These are phyloP conservation scores for Talaromyces sp. DNA, from an alignment of 2,329 filamentous ascomycete genomes.

Conservation along the genomic window DNA sequence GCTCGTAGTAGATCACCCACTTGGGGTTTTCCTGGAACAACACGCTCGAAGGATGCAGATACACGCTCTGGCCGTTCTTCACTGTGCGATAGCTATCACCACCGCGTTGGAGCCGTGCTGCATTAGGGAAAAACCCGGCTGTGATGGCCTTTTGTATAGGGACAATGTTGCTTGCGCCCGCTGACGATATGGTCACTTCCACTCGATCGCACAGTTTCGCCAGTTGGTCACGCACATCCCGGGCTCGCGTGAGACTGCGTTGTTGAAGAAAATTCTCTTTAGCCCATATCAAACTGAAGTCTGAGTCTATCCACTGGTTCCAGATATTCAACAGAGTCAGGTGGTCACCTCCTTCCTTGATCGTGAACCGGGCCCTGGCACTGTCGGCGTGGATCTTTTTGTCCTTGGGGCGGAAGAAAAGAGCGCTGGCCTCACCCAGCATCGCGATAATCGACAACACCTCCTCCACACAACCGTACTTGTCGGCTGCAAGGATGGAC, in stretches of 20 bases:
- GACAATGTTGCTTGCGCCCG: conserved; percentile 63
- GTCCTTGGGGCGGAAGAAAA: conserved; percentile 94
- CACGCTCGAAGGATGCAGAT: conserved; percentile 83
- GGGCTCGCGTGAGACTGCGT: conserved; percentile 76
- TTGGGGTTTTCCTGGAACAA: conserved; percentile 74
- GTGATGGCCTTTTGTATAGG: conserved; percentile 85
- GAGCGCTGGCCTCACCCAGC: conserved; percentile 77
- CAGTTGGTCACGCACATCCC: conserved; percentile 89
- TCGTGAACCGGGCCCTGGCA: conserved; percentile 78
- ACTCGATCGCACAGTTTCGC: conserved; percentile 89
- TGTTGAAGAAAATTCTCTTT: conserved; percentile 93
- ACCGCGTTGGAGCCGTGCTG: conserved; percentile 72
- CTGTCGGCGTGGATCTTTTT: conserved; percentile 96
- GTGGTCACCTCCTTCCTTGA: conserved; percentile 88
- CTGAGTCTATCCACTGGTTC: conserved; percentile 90
- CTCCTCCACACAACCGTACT: conserved; percentile 89
- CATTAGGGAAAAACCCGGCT: conserved; percentile 91
- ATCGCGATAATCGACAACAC: conserved; percentile 90
- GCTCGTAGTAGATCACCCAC: conserved; percentile 78
- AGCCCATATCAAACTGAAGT: conserved; percentile 82
- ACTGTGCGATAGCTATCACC: conserved; percentile 87
- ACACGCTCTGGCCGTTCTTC: conserved; percentile 82
- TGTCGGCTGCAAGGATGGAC: conserved; percentile 79
- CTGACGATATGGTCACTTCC: conserved; percentile 66
- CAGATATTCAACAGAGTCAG: conserved; percentile 84